These are phyloP conservation scores for Penicillium capsulatum DNA, from an alignment of 2,329 filamentous ascomycete genomes.

Conservation along the genomic window DNA sequence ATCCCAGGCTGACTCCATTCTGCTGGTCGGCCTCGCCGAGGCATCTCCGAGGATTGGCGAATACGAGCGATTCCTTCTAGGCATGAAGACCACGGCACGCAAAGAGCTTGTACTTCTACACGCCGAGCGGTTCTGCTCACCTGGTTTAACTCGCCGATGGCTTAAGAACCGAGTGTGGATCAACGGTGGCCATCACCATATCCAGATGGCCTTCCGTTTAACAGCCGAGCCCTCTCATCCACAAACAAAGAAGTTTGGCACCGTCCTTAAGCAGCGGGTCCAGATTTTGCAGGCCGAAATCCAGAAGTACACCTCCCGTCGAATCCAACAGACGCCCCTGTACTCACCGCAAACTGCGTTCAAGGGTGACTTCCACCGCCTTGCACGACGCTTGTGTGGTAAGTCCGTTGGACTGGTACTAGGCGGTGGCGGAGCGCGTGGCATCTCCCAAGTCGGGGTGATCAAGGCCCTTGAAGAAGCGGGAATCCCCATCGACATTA, in stretches of 20 bases:
- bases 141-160: constrained; percentile 85
- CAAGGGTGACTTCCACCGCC: constrained; percentile 93
- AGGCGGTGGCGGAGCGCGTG: constrained; percentile 86
- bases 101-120: constrained; percentile 91
- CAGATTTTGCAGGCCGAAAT: constrained; percentile 95
- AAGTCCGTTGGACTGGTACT: constrained; percentile 93
- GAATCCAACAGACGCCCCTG: constrained; percentile 78
- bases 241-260: constrained; percentile 72
- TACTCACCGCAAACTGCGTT: constrained; percentile 89
- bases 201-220: constrained; percentile 86
- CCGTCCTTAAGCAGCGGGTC: constrained; percentile 83
- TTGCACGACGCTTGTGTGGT: constrained; percentile 83
- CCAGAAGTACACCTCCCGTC: constrained; percentile 94
- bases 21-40: constrained; percentile 87
- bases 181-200: constrained; percentile 94
- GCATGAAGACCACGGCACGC: constrained; percentile 93
- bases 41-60: constrained; percentile 87
- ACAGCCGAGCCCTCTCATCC: constrained; percentile 72
- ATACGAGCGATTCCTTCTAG: constrained; percentile 92
- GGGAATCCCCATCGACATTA: constrained; percentile 89
- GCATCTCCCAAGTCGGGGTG: constrained; percentile 87
- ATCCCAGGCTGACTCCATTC: constrained; percentile 90
- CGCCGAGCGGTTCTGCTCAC: constrained; percentile 76
- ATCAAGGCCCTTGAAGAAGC: constrained; percentile 94
- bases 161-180: constrained; percentile 93